phyloP scores from a whole-genome alignment of 352 stramenopile genomes.

The Globisporangium polare region DNA sequence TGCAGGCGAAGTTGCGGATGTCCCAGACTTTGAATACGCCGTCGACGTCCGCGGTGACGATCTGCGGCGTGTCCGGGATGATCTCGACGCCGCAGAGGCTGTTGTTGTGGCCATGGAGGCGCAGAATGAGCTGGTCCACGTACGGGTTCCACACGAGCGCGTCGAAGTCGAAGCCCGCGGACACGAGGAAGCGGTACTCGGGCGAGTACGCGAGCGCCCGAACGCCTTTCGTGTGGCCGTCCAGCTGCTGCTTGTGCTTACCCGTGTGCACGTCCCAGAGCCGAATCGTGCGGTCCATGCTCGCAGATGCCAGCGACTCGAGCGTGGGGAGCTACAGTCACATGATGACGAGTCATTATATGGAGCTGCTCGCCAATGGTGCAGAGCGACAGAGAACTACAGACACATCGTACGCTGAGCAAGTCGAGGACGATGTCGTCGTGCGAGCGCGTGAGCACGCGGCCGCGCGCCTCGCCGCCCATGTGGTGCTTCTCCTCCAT shows the following conservation, averaged over 20 bases:
- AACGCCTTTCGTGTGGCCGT: conserved; percentile 83
- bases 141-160: conserved; percentile 90
- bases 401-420: conserved; percentile 66
- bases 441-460: conserved; percentile 70
- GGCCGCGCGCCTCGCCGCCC: conserved; percentile 51
- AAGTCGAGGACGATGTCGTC: conserved; percentile 87
- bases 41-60: conserved; percentile 83
- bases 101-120: conserved; percentile 84
- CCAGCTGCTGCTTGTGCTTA: conserved; percentile 81
- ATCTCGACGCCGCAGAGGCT: conserved; percentile 85
- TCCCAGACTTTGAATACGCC: conserved; percentile 89
- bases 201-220: conserved; percentile 73
- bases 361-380: neutral
- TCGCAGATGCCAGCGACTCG: conserved; percentile 78
- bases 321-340: conserved; percentile 54
- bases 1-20: conserved; percentile 87
- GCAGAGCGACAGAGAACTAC: neutral
- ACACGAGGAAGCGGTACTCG: conserved; percentile 86
- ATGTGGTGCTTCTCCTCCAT: conserved; percentile 87
- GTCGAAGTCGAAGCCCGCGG: conserved; percentile 86
- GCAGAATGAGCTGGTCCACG: conserved; percentile 84
- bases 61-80: conserved; percentile 79
- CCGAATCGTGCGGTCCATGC: conserved; percentile 87
- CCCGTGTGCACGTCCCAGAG: conserved; percentile 88
- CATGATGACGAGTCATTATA: neutral